These are phyloP conservation scores for Mycena belliarum DNA, from an alignment of 768 basidiomycete species.

Conservation along the genomic window DNA sequence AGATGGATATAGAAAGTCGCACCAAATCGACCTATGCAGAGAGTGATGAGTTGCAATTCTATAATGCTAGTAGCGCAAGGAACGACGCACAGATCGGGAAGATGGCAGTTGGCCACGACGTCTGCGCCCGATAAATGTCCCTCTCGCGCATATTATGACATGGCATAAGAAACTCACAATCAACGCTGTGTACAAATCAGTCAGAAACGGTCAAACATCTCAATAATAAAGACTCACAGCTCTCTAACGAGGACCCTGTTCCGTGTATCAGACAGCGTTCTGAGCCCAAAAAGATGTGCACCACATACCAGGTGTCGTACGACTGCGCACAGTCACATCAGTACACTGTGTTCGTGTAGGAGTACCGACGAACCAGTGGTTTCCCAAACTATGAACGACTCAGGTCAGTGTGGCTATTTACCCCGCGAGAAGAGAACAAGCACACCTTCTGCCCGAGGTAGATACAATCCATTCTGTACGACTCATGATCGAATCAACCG, in stretches of 20 bases:
- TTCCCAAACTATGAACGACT: constrained; percentile 61
- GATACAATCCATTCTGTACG: constrained; percentile 85
- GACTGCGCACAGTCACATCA: constrained; percentile 27
- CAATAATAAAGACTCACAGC: constrained; percentile 34
- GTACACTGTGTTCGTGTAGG: too few relatives aligned
- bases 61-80: too few relatives aligned
- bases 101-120: constrained; percentile 70
- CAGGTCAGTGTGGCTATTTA: background rate
- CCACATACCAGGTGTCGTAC: constrained; percentile 60
- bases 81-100: constrained; percentile 78
- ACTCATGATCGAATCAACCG: background rate
- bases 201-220: background rate
- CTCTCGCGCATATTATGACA: background rate
- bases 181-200: constrained; percentile 48
- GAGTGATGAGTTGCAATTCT: too few relatives aligned
- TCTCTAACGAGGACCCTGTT: constrained; percentile 36
- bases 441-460: constrained; percentile 94
- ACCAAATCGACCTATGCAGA: constrained; percentile 70
- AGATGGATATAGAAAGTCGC: background rate
- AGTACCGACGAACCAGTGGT: constrained; percentile 56
- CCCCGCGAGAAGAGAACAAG: background rate
- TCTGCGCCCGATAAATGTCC: constrained; percentile 37
- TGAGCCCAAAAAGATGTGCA: background rate
- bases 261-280: constrained; percentile 11
- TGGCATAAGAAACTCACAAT: constrained; percentile 49